These are phyloP conservation scores for Olyra latifolia DNA, from an alignment of 176 grass and related monocot species.

Conservation along the genomic window DNA sequence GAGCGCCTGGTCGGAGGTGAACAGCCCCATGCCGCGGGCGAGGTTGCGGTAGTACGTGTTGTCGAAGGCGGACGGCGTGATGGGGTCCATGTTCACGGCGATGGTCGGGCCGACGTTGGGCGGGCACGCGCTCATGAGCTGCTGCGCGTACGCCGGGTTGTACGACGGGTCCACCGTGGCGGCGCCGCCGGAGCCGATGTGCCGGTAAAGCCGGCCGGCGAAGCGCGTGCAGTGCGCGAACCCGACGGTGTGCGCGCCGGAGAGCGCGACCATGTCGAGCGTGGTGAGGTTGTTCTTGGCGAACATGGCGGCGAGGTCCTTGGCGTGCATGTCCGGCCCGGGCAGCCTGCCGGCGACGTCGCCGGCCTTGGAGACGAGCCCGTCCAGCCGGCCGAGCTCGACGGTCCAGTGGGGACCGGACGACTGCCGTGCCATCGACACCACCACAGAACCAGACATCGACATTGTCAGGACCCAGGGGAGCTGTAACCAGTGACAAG, in stretches of 20 bases:
- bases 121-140: conserved; percentile 56
- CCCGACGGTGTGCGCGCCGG: conserved; percentile 84
- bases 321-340: conserved; percentile 1
- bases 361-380: conserved; percentile 44
- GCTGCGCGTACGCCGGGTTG: conserved; percentile 34
- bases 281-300: conserved; percentile 27
- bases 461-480: not conserved
- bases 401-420: conserved; percentile 57
- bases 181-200: not conserved
- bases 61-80: conserved; percentile 59
- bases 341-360: conserved; percentile 41
- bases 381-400: conserved; percentile 60
- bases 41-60: conserved; percentile 66
- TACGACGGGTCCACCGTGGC: conserved; percentile 26
- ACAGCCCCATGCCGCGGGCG: conserved; percentile 47
- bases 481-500: not conserved
- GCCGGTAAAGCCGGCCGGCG: conserved; percentile 51
- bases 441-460: not conserved
- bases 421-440: conserved; percentile 26
- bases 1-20: conserved; percentile 62
- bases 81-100: conserved; percentile 64
- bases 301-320: conserved; percentile 38
- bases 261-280: conserved; percentile 68
- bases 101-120: conserved; percentile 22
- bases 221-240: conserved; percentile 87